Evolutionary conservation across 2,329 filamentous ascomycete genomes (phyloP).

Genomic region (Mariannaea elegans): DNA sequence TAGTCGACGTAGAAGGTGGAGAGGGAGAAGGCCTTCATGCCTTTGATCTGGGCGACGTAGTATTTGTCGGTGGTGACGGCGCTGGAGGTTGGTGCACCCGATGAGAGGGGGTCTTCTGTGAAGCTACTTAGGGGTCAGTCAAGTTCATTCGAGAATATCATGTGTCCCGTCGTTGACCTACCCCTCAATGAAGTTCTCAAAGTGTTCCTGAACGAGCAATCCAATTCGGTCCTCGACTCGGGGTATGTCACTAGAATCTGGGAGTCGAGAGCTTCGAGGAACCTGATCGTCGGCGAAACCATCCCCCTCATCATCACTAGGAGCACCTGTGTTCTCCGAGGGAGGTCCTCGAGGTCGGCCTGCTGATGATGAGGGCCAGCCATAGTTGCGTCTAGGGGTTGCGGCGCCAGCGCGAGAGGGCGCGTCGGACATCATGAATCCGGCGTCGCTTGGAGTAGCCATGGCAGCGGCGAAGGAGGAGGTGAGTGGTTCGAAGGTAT

Average conservation of each 20-base stretch:
- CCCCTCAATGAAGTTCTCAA: conserved; percentile 83
- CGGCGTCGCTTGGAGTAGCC: conserved; percentile 65
- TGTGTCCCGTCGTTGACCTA: conserved; percentile 48
- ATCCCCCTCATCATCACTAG: conserved; percentile 70
- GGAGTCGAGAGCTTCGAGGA: conserved; percentile 58
- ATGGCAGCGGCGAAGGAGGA: conserved; percentile 41
- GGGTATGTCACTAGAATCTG: conserved; percentile 65
- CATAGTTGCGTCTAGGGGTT: conserved; percentile 54
- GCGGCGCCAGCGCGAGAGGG: conserved; percentile 52
- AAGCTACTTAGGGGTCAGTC: conserved; percentile 55
- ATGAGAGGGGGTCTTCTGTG: conserved; percentile 73
- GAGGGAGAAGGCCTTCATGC: conserved; percentile 76
- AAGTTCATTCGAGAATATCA: not conserved
- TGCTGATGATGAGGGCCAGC: conserved; percentile 60
- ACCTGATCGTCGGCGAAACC: conserved; percentile 73
- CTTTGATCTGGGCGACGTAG: conserved; percentile 85
- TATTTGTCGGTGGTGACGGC: conserved; percentile 81
- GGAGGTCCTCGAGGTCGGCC: conserved; percentile 66
- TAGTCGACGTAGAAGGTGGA: conserved; percentile 90
- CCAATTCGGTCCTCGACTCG: conserved; percentile 81
- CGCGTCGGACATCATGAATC: conserved; percentile 66
- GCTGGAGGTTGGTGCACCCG: conserved; percentile 71
- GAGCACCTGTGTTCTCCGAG: conserved; percentile 65
- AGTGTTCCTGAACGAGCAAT: conserved; percentile 77
- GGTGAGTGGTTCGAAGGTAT: not conserved